Base-by-base conservation (phyloP, 2,329 filamentous ascomycete genomes). In the Dothidotthia symphoricarpi region DNA sequence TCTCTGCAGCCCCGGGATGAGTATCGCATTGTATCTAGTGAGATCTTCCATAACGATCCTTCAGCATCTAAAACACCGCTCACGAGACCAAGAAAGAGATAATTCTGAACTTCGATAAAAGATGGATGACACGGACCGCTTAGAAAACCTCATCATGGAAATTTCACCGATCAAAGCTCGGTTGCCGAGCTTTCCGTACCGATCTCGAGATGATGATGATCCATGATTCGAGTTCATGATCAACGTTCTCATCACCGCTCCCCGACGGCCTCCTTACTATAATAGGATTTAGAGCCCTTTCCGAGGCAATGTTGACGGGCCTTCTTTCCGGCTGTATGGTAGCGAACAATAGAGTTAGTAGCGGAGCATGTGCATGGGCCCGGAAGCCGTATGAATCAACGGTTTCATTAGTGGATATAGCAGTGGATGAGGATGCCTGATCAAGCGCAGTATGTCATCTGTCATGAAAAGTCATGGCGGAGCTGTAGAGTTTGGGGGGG, bases 291-390 rank as follows among this genome's bases (percentile, higher is more conserved):
- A 41, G 41, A 14, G 19, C 34, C 5, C 28, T 31, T 43, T 45
- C 39, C 46, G 39, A 37, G 45, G 34, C 45, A 52, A 47, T 28
- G 43, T 51, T 36, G 37, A 53, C 49, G 49, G 45, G 46, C 48
- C 54, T 53, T 34, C 39, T 42, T 50, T 44, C 54, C 52, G 40
- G 36, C 41, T 43, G 32, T 41, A 35, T 56, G 54, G 54, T 56
- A 57, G 41, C 47, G 47, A 45, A 42, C 27, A 43, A 41, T 40
- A 40, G 26, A 45, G 45, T 47, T 44, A 36, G 36, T 28, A 37
- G 31, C 19, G 19, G 19, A 22, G 19, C 5, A 22, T 9, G 19
- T 6, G 19, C 19, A 9, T 6, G 19, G 19, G 19, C 32, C 31
- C 36, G 28, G 27, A 16, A 31, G 14, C 14, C 28, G 28, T 36